Conservation (phyloP, 2,329 filamentous ascomycete species). For the Penicillium vulpinum region DNA sequence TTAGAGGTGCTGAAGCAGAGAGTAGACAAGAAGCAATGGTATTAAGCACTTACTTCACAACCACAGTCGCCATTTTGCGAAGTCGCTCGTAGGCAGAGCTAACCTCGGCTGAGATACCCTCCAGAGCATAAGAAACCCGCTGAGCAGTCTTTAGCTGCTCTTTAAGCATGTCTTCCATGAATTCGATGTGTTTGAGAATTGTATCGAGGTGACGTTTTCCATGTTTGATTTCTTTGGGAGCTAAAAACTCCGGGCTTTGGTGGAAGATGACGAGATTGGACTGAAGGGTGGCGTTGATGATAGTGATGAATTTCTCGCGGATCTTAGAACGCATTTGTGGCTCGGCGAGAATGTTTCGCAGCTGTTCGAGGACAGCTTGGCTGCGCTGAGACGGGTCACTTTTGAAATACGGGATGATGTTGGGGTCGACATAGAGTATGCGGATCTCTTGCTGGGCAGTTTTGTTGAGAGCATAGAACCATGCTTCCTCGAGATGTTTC, state of each 20-base stretch:
- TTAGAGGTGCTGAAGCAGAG: background rate
- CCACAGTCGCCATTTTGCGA: slow-evolving; percentile 17
- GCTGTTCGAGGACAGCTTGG: slow-evolving; percentile 12
- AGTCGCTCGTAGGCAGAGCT: slow-evolving; percentile 14
- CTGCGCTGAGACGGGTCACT: slow-evolving; percentile 3
- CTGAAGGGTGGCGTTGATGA: slow-evolving; percentile 24
- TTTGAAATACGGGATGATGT: slow-evolving; percentile 1
- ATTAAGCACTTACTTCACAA: slow-evolving; percentile 20
- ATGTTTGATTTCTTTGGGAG: slow-evolving; percentile 9
- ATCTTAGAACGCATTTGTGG: slow-evolving; percentile 12
- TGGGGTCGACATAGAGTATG: slow-evolving; percentile 14
- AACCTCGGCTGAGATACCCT: slow-evolving; percentile 3
- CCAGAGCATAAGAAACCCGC: slow-evolving; percentile 12
- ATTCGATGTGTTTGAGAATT: slow-evolving; percentile 9
- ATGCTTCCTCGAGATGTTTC: slow-evolving; percentile 20
- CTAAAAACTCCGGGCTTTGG: slow-evolving; percentile 12
- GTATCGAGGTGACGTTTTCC: slow-evolving; percentile 9
- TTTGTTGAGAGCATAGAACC: slow-evolving; percentile 25
- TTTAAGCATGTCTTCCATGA: slow-evolving; percentile 15
- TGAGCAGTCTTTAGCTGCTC: slow-evolving; percentile 10
- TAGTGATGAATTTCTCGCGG: slow-evolving; percentile 19
- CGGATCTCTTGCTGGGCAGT: slow-evolving; percentile 24
- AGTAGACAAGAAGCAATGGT: background rate
- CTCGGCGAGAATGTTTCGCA: slow-evolving; percentile 16
- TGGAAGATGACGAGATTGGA: slow-evolving; percentile 28